These are phyloP conservation scores for Rhizodiscina lignyota DNA, from an alignment of 495 filamentous ascomycete genomes.

Conservation along the genomic window DNA sequence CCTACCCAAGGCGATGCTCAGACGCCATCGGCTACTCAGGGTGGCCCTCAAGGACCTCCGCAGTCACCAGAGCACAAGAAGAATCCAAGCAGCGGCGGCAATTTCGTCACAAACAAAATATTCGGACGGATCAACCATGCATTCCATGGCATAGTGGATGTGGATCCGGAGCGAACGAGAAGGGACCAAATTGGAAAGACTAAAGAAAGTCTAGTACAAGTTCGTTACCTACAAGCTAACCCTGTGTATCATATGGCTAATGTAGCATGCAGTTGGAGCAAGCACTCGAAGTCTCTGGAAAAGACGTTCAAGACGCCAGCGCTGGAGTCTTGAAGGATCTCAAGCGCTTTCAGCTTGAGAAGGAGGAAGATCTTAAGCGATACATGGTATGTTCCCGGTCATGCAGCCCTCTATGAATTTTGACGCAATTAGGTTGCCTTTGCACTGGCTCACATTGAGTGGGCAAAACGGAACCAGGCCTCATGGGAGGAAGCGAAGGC, in stretches of 20 bases:
- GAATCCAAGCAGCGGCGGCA: slow-evolving; percentile 41
- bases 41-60: slow-evolving; percentile 17
- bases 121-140: slow-evolving; percentile 90
- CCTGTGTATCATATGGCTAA: neutral
- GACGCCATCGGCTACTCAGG: slow-evolving; percentile 42
- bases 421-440: slow-evolving; percentile 55
- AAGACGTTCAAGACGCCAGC: slow-evolving; percentile 85
- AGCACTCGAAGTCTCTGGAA: slow-evolving; percentile 67
- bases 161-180: slow-evolving; percentile 82
- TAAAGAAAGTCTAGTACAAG: slow-evolving; percentile 50
- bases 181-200: slow-evolving; percentile 93
- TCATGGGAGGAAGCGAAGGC: slow-evolving; percentile 43
- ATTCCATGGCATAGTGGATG: slow-evolving; percentile 87
- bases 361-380: slow-evolving; percentile 80
- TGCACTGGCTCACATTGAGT: slow-evolving; percentile 86
- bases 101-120: slow-evolving; percentile 79
- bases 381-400: slow-evolving; percentile 64
- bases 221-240: slow-evolving; percentile 17
- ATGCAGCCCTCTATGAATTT: slow-evolving; percentile 11
- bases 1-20: slow-evolving; percentile 64
- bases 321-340: slow-evolving; percentile 72
- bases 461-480: slow-evolving; percentile 94
- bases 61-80: slow-evolving; percentile 43
- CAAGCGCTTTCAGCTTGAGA: slow-evolving; percentile 81
- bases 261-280: slow-evolving; percentile 52